Conservation (phyloP, 345 rosid species). For the Viola odorata region DNA sequence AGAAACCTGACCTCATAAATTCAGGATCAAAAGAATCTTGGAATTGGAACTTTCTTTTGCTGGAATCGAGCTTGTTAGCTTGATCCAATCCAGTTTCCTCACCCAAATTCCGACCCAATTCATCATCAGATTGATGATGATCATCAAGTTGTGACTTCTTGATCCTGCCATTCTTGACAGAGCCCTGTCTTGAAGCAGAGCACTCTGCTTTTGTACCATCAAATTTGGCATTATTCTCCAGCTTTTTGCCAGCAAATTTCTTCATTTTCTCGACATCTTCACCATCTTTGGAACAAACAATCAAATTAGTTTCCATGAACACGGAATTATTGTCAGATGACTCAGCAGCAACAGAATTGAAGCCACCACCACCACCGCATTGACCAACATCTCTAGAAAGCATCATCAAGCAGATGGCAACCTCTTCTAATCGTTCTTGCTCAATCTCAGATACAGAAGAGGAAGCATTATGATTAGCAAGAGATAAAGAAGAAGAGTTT, state of each 20-base stretch:
- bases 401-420: constrained; percentile 60
- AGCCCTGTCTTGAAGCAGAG: constrained; percentile 22
- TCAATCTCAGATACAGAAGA: constrained; percentile 47
- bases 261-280: constrained; percentile 17
- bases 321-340: constrained; percentile 39
- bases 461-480: constrained; percentile 28
- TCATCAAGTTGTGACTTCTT: constrained; percentile 9
- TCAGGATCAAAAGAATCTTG: constrained; percentile 18
- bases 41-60: constrained; percentile 27
- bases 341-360: constrained; percentile 33
- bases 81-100: constrained; percentile 16
- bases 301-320: constrained; percentile 21
- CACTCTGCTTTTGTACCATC: constrained; percentile 11
- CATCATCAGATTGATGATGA: constrained; percentile 16
- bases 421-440: constrained; percentile 57
- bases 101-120: constrained; percentile 9
- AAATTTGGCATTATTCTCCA: constrained; percentile 5
- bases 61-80: constrained; percentile 11
- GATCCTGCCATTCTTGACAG: constrained; percentile 1
- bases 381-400: constrained; percentile 49
- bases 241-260: constrained; percentile 9
- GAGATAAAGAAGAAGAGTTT: constrained; percentile 38
- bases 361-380: constrained; percentile 20
- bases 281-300: no score
- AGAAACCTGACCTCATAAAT: constrained; percentile 18